Conservation (phyloP, 2,329 filamentous ascomycete genomes). For the Thelonectria blattea region DNA sequence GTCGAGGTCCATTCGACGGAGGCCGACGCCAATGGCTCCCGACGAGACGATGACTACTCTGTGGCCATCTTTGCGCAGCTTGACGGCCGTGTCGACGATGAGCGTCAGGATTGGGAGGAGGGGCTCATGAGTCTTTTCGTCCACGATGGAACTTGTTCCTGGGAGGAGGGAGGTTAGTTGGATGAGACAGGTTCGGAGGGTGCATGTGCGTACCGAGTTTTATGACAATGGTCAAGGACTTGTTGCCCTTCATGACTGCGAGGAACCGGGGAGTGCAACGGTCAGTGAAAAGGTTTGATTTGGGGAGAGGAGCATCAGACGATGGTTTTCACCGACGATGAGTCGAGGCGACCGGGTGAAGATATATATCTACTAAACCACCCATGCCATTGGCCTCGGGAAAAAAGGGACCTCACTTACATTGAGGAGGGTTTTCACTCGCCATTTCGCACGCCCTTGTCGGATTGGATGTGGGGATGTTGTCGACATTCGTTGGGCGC, state of each 20-base stretch:
- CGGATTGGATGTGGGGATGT: constrained; percentile 35
- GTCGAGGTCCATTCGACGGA: constrained; percentile 87
- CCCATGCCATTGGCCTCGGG: constrained; percentile 19
- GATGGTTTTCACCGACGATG: not conserved
- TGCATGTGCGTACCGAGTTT: constrained; percentile 72
- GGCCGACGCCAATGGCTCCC: constrained; percentile 91
- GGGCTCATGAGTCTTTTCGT: constrained; percentile 93
- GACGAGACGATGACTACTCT: constrained; percentile 96
- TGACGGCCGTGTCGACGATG: constrained; percentile 93
- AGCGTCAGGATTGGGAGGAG: constrained; percentile 87
- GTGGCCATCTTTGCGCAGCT: constrained; percentile 87
- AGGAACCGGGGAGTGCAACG: constrained; percentile 19
- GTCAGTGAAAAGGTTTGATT: constrained; percentile 58
- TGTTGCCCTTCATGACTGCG: constrained; percentile 68
- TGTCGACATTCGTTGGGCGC: constrained; percentile 32
- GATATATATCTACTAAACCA: constrained; percentile 13
- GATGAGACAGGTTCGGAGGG: constrained; percentile 21
- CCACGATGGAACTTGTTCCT: constrained; percentile 99
- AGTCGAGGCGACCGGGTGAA: not conserved
- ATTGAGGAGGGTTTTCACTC: constrained; percentile 35
- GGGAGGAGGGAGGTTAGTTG: constrained; percentile 31
- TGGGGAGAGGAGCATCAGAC: no score
- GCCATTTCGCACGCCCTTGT: constrained; percentile 37
- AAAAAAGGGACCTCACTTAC: constrained; percentile 31
- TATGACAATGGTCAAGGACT: constrained; percentile 70